Percentiles rank a stretch among this genome's conserved stretches.
Evolutionary conservation across 345 rosid species (phyloP).

Genomic region (Sisymbrium altissimum): DNA sequence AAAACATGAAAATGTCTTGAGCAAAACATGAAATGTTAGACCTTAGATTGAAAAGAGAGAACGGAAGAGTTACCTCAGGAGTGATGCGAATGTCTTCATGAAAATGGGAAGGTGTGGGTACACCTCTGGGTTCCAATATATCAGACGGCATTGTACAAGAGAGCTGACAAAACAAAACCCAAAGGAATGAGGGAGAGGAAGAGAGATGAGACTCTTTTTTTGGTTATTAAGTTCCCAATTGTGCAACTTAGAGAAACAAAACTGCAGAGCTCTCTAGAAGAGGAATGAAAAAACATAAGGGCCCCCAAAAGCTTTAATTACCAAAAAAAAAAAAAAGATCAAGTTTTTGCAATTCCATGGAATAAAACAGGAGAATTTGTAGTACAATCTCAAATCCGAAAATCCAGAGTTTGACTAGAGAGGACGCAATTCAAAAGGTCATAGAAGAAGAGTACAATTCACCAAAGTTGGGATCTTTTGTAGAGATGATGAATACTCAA

Average conservation of each 20-base stretch:
- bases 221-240: conserved; percentile 16
- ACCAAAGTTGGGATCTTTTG: no score
- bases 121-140: conserved; percentile 51
- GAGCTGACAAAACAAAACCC: conserved; percentile 21
- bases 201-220: conserved; percentile 10
- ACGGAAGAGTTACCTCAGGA: conserved; percentile 45
- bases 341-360: no score
- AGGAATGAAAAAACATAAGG: conserved; percentile 1
- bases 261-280: not conserved
- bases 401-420: no score
- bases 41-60: no score
- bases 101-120: conserved; percentile 24
- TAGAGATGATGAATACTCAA: no score
- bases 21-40: no score
- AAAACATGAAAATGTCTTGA: not conserved
- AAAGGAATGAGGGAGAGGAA: conserved; percentile 10
- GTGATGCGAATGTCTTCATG: conserved; percentile 44
- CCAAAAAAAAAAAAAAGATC: not conserved
- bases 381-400: no score
- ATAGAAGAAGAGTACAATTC: no score
- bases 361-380: no score
- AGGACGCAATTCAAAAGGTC: no score
- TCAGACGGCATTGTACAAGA: conserved; percentile 54
- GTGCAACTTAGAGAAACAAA: conserved; percentile 16
- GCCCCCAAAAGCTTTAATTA: not conserved